A percentile compares a stretch with the other conserved stretches of the same genome.
Conservation (phyloP, 345 rosid species). For the Corchorus capsularis region DNA sequence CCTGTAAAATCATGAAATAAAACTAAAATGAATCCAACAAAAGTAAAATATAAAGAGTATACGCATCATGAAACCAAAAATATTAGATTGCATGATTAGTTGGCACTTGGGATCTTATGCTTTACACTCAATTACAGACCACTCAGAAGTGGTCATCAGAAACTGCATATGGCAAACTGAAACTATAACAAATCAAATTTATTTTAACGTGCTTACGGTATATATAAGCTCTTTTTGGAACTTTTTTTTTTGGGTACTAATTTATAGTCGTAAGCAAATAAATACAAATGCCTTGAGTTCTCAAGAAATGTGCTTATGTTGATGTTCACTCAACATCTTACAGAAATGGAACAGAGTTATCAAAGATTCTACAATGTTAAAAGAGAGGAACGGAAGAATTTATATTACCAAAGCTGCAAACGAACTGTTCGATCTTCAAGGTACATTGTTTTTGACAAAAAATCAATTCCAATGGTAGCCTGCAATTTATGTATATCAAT, state of each 20-base stretch:
- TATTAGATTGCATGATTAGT: slow-evolving; percentile 7
- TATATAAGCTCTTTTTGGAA: background rate
- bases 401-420: slow-evolving; percentile 78
- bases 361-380: background rate
- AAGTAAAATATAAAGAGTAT: no score
- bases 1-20: slow-evolving; percentile 43
- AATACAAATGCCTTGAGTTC: background rate
- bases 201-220: background rate
- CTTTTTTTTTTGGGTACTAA: no score
- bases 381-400: background rate
- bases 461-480: slow-evolving; percentile 96
- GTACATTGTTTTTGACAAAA: slow-evolving; percentile 91
- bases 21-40: background rate
- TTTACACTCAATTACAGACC: no score
- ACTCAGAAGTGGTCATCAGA: background rate
- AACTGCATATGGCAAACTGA: background rate
- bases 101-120: no score
- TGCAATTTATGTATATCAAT: slow-evolving; percentile 29
- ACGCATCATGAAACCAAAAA: background rate
- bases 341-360: background rate
- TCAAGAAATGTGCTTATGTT: background rate
- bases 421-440: slow-evolving; percentile 93
- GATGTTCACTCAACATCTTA: slow-evolving; percentile 3
- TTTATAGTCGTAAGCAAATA: background rate
- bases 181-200: background rate